Conservation (phyloP, 1,284 basidiomycete genomes). For the Austroboletus rostrupii region DNA sequence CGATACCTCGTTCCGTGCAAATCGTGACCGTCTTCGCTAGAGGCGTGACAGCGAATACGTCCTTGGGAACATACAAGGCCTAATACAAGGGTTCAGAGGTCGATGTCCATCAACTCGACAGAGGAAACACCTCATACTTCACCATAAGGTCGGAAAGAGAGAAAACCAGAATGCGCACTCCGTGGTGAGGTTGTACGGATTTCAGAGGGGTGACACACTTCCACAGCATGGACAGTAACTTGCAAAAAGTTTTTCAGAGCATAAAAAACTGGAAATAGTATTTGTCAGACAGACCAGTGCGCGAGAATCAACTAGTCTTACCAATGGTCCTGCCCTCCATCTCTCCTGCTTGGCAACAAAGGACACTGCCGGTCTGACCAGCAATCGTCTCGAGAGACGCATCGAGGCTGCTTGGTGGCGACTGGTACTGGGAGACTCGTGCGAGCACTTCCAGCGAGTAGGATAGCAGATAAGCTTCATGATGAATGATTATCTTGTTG, state of each 20-base stretch:
- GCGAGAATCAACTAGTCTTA: conserved; percentile 28
- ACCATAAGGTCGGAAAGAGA: conserved; percentile 57
- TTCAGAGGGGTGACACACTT: conserved; percentile 35
- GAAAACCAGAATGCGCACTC: conserved; percentile 19
- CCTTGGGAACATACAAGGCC: conserved; percentile 66
- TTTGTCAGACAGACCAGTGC: conserved; percentile 6
- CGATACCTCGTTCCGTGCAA: conserved; percentile 57
- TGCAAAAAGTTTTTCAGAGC: conserved; percentile 60
- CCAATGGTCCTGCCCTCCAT: conserved; percentile 51
- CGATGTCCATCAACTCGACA: neutral
- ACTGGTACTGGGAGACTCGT: conserved; percentile 49
- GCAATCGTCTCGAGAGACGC: conserved; percentile 57
- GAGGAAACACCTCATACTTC: conserved; percentile 42
- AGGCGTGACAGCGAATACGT: conserved; percentile 55
- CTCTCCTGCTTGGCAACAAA: conserved; percentile 55
- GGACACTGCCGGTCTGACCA: conserved; percentile 45
- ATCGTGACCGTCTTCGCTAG: conserved; percentile 62
- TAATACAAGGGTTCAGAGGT: conserved; percentile 26
- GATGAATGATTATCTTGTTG: conserved; percentile 64
- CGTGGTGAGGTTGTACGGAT: conserved; percentile 32
- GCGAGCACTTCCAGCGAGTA: conserved; percentile 70
- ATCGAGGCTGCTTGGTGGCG: conserved; percentile 43
- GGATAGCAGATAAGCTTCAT: conserved; percentile 52
- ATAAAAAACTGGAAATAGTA: conserved; percentile 53
- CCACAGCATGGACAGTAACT: conserved; percentile 45